A percentile compares a stretch with the other conserved stretches of the same genome.
These are phyloP conservation scores for Phialophora tarda DNA, from an alignment of 2,329 filamentous ascomycete species.

Conservation along the genomic window DNA sequence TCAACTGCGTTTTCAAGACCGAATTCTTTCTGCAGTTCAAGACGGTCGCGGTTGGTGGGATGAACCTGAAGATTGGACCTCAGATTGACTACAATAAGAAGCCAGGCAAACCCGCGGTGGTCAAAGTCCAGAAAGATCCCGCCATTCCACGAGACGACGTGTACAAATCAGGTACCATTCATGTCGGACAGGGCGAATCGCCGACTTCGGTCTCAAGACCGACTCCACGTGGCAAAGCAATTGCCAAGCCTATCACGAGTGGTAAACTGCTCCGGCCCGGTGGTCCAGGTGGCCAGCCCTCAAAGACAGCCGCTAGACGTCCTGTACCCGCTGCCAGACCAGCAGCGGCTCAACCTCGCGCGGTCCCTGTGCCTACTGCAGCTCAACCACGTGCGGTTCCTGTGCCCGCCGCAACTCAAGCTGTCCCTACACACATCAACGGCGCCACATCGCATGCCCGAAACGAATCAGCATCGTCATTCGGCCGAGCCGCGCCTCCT, in stretches of 20 bases:
- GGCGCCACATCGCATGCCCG: constrained; percentile 56
- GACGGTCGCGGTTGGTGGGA: constrained; percentile 75
- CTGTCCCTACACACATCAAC: constrained; percentile 55
- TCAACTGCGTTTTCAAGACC: constrained; percentile 95
- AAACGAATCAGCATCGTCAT: constrained; percentile 60
- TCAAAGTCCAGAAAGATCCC: constrained; percentile 91
- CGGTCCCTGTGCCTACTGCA: constrained; percentile 22
- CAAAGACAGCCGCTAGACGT: constrained; percentile 56
- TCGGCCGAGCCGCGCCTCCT: constrained; percentile 53
- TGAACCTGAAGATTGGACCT: constrained; percentile 82
- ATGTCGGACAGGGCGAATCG: constrained; percentile 83
- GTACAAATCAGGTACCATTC: constrained; percentile 93
- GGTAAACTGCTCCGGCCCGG: constrained; percentile 92
- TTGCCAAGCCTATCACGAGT: constrained; percentile 87
- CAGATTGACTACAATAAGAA: constrained; percentile 96
- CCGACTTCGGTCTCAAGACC: constrained; percentile 81
- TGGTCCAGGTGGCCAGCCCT: constrained; percentile 80
- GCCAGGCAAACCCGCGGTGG: constrained; percentile 83
- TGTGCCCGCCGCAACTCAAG: constrained; percentile 40
- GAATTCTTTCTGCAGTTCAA: constrained; percentile 94
- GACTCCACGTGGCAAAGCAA: constrained; percentile 83
- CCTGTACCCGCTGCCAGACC: constrained; percentile 48
- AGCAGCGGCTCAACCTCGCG: constrained; percentile 27
- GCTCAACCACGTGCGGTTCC: constrained; percentile 32
- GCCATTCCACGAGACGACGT: constrained; percentile 72